Evolutionary conservation across 805 yeast species (phyloP).

Genomic region (Candida sithepensis): DNA sequence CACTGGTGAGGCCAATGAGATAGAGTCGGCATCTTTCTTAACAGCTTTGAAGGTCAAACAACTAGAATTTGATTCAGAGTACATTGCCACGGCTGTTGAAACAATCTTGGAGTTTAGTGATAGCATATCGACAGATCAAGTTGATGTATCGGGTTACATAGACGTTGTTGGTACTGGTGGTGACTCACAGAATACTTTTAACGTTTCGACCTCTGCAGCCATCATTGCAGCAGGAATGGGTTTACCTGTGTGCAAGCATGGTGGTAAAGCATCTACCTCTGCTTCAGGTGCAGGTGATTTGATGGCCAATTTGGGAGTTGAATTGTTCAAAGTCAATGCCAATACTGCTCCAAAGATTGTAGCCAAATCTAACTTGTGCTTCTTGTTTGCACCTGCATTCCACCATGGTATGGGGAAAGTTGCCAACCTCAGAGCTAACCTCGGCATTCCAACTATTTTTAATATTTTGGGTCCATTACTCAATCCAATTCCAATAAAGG

Average conservation of each 20-base stretch:
- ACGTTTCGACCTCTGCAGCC: conserved; percentile 92
- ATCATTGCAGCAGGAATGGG: conserved; percentile 91
- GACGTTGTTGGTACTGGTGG: conserved; percentile 99
- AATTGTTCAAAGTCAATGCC: conserved; percentile 63
- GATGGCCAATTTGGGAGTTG: conserved; percentile 77
- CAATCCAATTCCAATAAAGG: conserved; percentile 80
- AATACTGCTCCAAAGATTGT: conserved; percentile 58
- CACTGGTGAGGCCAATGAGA: conserved; percentile 55
- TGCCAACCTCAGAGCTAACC: conserved; percentile 66
- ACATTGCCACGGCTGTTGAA: conserved; percentile 80
- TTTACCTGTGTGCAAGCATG: conserved; percentile 84
- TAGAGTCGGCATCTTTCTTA: conserved; percentile 76
- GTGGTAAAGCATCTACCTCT: conserved; percentile 95
- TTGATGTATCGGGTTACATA: conserved; percentile 51
- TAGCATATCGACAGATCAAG: conserved; percentile 41
- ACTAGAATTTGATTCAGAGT: conserved; percentile 76
- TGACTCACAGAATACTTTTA: conserved; percentile 95
- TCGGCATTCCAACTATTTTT: conserved; percentile 92
- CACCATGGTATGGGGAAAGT: conserved; percentile 89
- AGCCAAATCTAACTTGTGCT: conserved; percentile 52
- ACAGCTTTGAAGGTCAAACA: conserved; percentile 72
- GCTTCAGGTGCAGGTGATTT: conserved; percentile 93
- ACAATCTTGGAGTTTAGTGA: conserved; percentile 67
- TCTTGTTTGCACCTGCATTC: conserved; percentile 88
- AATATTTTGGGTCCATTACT: conserved; percentile 91